phyloP scores from a whole-genome alignment of 2,329 filamentous ascomycete species.

The Lasiodiplodia gonubiensis region DNA sequence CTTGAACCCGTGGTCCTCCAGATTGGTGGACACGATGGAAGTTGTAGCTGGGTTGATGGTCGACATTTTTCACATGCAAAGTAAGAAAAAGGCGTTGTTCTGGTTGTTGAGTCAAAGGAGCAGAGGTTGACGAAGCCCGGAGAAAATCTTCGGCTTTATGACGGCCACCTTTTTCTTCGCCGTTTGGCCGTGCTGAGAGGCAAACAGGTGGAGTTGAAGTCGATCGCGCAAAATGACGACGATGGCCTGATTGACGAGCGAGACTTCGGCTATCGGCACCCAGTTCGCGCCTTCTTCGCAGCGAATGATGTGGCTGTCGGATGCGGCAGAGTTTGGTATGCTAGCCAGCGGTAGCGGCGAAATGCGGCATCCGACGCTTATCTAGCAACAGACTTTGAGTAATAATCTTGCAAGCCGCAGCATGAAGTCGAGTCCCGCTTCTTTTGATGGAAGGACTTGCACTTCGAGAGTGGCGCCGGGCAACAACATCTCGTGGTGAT shows the following conservation, averaged over 20 bases:
- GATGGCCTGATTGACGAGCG: not conserved
- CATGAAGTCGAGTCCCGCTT: not conserved
- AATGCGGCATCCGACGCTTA: not conserved
- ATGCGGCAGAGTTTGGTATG: not conserved
- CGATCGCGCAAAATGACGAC: not conserved
- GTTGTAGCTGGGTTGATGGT: slow-evolving; percentile 20
- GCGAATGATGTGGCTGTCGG: not conserved
- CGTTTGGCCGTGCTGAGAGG: not conserved
- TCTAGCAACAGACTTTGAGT: not conserved
- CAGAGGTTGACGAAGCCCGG: not conserved
- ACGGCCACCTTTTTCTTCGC: slow-evolving; percentile 16
- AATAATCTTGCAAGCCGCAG: not conserved
- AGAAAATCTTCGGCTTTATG: slow-evolving; percentile 25
- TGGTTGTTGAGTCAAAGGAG: slow-evolving; percentile 16
- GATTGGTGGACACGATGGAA: slow-evolving; percentile 39
- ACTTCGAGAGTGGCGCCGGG: not conserved
- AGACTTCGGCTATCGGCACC: not conserved
- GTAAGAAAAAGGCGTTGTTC: not conserved
- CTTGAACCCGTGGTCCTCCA: slow-evolving; percentile 45
- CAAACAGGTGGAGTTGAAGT: not conserved
- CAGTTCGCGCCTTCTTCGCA: not conserved
- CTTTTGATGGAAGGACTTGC: not conserved
- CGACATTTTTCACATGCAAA: slow-evolving; percentile 34
- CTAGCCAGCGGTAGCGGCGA: not conserved
- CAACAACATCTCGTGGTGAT: not conserved